phyloP scores from a whole-genome alignment of 176 grass and related monocot species.

The Otatea glauca region DNA sequence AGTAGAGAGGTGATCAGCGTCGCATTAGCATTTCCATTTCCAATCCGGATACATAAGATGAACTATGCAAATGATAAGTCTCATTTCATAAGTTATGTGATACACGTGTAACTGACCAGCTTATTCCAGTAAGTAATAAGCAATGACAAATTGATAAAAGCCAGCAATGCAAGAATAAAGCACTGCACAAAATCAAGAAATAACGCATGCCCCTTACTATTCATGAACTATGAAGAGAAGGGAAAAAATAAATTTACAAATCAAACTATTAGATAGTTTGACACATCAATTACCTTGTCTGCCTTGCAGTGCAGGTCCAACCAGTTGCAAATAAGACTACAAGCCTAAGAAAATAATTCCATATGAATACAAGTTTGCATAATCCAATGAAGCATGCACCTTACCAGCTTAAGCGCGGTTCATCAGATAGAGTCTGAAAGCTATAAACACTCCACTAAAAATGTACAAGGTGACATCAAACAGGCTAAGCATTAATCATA shows the following conservation, averaged over 20 bases:
- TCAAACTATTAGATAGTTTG: no score
- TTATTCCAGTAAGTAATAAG: constrained; percentile 37
- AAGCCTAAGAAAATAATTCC: no score
- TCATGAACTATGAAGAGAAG: constrained; percentile 5
- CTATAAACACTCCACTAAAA: not conserved
- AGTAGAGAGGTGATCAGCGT: no score
- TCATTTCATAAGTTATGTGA: not conserved
- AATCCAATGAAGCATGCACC: not conserved
- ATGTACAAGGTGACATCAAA: not conserved
- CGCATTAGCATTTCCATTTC: no score
- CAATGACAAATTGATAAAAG: not conserved
- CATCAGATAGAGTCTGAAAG: not conserved
- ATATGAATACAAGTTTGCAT: not conserved
- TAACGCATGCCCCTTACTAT: not conserved
- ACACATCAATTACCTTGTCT: no score
- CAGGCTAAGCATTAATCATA: not conserved
- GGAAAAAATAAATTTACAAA: no score
- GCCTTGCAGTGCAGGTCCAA: no score
- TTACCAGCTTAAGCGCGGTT: not conserved
- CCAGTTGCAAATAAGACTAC: no score
- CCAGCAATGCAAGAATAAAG: constrained; percentile 14
- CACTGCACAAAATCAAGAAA: not conserved
- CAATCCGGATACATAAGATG: no score
- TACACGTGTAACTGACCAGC: not conserved
- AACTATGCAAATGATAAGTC: not conserved